Evolutionary conservation across 2,329 filamentous ascomycete genomes (phyloP).

Genomic region (Nemania sp.): DNA sequence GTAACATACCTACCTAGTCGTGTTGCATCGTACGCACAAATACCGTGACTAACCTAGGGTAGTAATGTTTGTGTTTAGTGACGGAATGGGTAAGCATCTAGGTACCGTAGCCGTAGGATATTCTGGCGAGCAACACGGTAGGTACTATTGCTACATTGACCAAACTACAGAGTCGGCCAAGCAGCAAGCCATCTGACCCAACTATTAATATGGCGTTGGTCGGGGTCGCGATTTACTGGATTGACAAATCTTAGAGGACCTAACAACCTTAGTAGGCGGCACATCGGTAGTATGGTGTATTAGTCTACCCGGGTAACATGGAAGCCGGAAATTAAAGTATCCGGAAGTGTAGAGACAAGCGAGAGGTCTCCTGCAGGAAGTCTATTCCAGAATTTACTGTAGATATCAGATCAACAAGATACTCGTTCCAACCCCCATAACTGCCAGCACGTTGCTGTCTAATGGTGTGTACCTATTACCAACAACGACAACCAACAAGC

Average conservation of each 20-base stretch:
- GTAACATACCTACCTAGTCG: no score
- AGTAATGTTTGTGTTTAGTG: neutral
- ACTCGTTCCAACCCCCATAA: neutral
- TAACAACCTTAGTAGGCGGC: neutral
- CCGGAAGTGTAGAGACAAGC: neutral
- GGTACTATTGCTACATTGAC: neutral
- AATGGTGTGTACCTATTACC: neutral
- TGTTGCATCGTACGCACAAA: no score
- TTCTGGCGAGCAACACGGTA: neutral
- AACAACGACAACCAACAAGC: neutral
- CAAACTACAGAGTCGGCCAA: conserved; percentile 17
- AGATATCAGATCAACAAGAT: neutral
- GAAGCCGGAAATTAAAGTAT: conserved; percentile 10
- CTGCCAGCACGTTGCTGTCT: neutral
- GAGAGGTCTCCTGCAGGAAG: conserved; percentile 4
- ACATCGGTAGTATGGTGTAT: neutral
- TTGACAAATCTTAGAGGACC: conserved; percentile 24
- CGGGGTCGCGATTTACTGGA: conserved; percentile 2
- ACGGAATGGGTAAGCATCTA: neutral
- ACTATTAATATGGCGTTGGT: neutral
- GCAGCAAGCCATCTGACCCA: neutral
- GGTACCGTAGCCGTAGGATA: neutral
- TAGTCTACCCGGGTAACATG: neutral
- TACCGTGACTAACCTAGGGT: neutral
- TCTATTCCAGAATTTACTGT: neutral